Percentiles rank a stretch among this genome's conserved stretches.
phyloP scores from a whole-genome alignment of 2,329 filamentous ascomycete species.

The Lecanosticta acicola region DNA sequence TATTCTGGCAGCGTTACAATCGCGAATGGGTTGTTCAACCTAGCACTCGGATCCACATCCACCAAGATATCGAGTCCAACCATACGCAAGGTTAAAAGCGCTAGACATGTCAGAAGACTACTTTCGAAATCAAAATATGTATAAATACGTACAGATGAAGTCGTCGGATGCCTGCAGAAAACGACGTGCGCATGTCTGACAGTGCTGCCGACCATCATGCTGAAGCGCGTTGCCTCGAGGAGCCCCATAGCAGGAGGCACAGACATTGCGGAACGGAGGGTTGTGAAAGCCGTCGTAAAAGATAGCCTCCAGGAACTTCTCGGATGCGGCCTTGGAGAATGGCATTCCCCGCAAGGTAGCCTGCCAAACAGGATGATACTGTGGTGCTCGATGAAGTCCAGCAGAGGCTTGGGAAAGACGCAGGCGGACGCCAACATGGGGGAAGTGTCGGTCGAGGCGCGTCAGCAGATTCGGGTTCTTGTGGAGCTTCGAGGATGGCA shows the following conservation, averaged over 20 bases:
- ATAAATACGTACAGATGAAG: neutral
- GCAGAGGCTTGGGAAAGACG: neutral
- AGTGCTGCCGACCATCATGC: neutral
- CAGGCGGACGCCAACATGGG: neutral
- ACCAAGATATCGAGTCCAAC: too few species aligned
- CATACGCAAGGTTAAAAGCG: too few species aligned
- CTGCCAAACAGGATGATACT: too few species aligned
- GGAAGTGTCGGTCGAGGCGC: neutral
- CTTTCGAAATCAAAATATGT: too few species aligned
- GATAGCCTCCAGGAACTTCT: neutral
- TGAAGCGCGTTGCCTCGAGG: neutral
- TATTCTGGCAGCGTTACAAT: too few species aligned
- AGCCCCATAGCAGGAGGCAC: neutral
- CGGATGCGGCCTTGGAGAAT: neutral
- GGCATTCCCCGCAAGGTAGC: too few species aligned
- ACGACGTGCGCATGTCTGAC: neutral
- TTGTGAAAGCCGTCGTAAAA: neutral
- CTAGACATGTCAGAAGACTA: too few species aligned
- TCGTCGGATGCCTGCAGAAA: neutral
- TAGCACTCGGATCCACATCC: too few species aligned
- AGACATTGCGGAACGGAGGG: neutral
- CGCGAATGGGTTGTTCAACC: too few species aligned
- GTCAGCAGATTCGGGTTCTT: neutral
- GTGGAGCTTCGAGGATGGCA: neutral
- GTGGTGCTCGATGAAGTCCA: neutral